phyloP scores from a whole-genome alignment of 2,329 filamentous ascomycete species.

The Xylaria sp. region DNA sequence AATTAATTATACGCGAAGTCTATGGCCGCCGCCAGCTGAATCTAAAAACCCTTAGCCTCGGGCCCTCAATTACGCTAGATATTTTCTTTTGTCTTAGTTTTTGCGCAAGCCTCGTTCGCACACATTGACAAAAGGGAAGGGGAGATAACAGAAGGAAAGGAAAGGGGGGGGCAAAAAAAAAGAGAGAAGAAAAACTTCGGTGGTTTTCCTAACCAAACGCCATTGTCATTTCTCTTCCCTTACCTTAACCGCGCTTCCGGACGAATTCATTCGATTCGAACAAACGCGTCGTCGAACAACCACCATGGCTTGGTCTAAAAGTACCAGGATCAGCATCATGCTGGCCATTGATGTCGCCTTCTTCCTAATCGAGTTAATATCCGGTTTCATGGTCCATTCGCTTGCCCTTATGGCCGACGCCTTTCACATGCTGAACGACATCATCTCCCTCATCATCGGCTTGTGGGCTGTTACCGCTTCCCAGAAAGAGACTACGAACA shows the following conservation, averaged over 20 bases:
- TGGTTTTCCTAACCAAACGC: no score
- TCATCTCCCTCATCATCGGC: slow-evolving; percentile 89
- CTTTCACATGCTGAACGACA: slow-evolving; percentile 99
- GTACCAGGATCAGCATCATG: slow-evolving; percentile 88
- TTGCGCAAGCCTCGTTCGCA: no score
- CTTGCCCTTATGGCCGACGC: slow-evolving; percentile 94
- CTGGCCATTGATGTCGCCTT: slow-evolving; percentile 87
- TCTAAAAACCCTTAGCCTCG: no score
- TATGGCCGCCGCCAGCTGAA: no score
- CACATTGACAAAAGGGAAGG: no score
- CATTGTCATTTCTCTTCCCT: background rate
- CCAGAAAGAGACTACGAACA: slow-evolving; percentile 81
- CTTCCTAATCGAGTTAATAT: slow-evolving; percentile 85
- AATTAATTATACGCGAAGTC: no score
- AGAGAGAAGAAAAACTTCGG: no score
- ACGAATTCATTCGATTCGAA: background rate
- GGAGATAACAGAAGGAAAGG: no score
- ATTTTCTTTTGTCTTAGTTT: no score
- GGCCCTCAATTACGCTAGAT: no score
- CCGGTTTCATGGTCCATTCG: slow-evolving; percentile 85
- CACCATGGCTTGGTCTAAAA: slow-evolving; percentile 86
- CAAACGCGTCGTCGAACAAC: slow-evolving; percentile 5
- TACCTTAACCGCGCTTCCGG: no score
- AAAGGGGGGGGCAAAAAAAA: no score
- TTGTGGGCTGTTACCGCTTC: slow-evolving; percentile 94